Evolutionary conservation across 163 green algal species (phyloP).

Genomic region (Trebouxia gelatinosa): DNA sequence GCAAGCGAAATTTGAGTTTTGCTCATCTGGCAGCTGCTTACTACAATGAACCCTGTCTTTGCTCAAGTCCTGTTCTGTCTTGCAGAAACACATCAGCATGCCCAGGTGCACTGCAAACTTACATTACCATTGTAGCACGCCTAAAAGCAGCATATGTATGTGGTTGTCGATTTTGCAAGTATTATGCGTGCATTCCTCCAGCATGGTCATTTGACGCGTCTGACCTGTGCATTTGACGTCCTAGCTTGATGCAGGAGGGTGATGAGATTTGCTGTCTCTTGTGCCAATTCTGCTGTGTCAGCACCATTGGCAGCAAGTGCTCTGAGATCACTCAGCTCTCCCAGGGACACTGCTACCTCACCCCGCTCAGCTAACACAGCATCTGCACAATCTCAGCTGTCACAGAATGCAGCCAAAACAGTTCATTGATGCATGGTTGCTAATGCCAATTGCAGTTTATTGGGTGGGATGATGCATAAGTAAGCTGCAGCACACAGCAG

Average conservation of each 20-base stretch:
- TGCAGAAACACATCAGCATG: neutral
- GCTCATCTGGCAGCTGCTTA: conserved; percentile 6
- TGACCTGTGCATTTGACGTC: conserved; percentile 7
- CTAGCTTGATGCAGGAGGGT: conserved; percentile 13
- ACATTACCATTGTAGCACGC: too few relatives aligned
- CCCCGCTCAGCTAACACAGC: neutral
- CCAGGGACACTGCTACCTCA: neutral
- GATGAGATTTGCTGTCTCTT: conserved; percentile 22
- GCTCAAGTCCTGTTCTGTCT: neutral
- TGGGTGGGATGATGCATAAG: too few relatives aligned
- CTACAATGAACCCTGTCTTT: too few relatives aligned
- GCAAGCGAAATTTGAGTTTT: too few relatives aligned
- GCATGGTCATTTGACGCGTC: neutral
- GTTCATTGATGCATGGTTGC: too few relatives aligned
- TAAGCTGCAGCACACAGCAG: too few relatives aligned
- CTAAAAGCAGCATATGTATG: neutral
- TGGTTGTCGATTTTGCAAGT: neutral
- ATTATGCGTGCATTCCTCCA: neutral
- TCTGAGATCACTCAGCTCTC: conserved; percentile 9
- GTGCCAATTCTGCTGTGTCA: conserved; percentile 16
- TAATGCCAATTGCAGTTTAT: too few relatives aligned
- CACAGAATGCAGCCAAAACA: neutral
- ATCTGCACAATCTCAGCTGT: neutral
- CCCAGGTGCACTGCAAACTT: neutral
- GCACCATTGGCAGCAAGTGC: neutral